Evolutionary conservation across 164 flowering plant species (phyloP), one percentile per base, ranked within the genome.

Genomic region (Vitis cinerea): DNA sequence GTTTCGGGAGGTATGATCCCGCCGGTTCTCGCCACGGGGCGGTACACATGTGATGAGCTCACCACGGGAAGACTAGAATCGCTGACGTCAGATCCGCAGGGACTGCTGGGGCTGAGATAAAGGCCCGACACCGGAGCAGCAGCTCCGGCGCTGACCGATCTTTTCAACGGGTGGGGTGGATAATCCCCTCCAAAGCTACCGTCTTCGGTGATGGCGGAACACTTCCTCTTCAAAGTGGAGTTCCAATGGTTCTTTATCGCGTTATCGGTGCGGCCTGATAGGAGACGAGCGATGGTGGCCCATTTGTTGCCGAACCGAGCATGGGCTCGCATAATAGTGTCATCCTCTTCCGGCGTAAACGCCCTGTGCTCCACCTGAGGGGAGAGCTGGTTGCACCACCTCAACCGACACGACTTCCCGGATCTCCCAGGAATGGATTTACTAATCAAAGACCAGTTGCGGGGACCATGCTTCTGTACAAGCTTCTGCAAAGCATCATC

Each of bases 191-290:
- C 66, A 14, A 70, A 51, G 55, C 55, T 15, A 16, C 70, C 78
- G 15, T 74, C 86, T 9, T 68, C 73, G 31, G 48, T 19, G 59
- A 72, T 13, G 12, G 86, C 71, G 16, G 72, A 67, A 74, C 84
- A 82, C 73, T 83, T 85, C 47, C 93, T 61, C 83, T 90, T 92
- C 48, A 92, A 74, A 1, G 96, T 90, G 10, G 98, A 92, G 82
- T 92, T 92, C 97, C 94, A 90, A 70, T 90, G 97, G 67, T 92
- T 92, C 75, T 92, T 92, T 1, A 90, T 83, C 16, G 98, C 92
- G 86, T 92, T 92, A 70, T 92, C 97, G 29, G 97, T 92, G 6
- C 98, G 85, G 11, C 98, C 98, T 19, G 82, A 66, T 17, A 92
- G 79, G 11, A 92, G 82, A 0, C 96, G 81, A 58, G 98, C 93